Conservation (phyloP, 805 yeast genomes). For the Lipomyces mesembrius region DNA sequence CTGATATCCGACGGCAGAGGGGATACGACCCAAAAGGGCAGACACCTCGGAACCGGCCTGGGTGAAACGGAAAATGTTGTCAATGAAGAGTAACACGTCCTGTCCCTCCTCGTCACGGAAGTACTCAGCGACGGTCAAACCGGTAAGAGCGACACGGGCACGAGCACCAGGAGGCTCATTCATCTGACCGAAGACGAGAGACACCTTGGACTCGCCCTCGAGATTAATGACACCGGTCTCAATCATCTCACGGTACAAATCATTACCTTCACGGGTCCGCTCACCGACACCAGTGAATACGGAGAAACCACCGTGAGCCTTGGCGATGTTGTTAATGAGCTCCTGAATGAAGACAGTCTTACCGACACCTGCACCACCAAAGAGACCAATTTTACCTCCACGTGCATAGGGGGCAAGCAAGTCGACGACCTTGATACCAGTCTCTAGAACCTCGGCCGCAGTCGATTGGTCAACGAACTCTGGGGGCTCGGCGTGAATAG, state of each 20-base stretch:
- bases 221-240: conserved; percentile 99
- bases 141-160: conserved; percentile 99
- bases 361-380: conserved; percentile 99
- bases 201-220: conserved; percentile 99
- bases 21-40: conserved; percentile 99
- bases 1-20: conserved; percentile 99
- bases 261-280: conserved; percentile 99
- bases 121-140: conserved; percentile 99
- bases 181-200: conserved; percentile 99
- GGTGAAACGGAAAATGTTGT: conserved; percentile 99
- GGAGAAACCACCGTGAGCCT: conserved; percentile 99
- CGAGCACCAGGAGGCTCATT: conserved; percentile 99
- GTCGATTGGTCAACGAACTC: conserved; percentile 96
- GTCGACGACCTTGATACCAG: conserved; percentile 99
- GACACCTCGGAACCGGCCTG: conserved; percentile 99
- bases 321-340: conserved; percentile 99
- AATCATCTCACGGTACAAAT: conserved; percentile 99
- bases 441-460: conserved; percentile 96
- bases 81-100: conserved; percentile 98
- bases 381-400: conserved; percentile 99
- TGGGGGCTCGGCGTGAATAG: conserved; percentile 99
- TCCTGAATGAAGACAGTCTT: conserved; percentile 99
- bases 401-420: conserved; percentile 99
- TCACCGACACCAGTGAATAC: conserved; percentile 99
- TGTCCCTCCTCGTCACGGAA: conserved; percentile 99